Evolutionary conservation across 768 basidiomycete species (phyloP).

Genomic region (Trametes cingulata): DNA sequence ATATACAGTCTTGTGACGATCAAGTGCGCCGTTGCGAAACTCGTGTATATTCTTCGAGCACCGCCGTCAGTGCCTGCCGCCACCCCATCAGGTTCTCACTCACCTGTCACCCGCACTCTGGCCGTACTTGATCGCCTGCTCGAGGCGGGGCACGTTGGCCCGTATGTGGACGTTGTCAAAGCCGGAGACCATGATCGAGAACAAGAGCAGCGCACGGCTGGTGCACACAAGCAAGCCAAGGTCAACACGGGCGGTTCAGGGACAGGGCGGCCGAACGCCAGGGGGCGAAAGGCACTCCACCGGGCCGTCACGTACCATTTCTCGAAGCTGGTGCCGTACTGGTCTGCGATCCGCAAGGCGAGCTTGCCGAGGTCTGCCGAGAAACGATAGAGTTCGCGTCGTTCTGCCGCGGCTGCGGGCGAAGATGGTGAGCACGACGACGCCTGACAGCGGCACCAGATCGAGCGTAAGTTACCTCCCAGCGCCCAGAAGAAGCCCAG

Average conservation of each 20-base stretch:
- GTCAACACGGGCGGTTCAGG: background rate
- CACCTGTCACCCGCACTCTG: conserved; percentile 69
- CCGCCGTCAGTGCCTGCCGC: background rate
- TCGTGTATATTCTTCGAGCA: conserved; percentile 55
- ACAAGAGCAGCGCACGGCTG: conserved; percentile 64
- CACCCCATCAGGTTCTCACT: conserved; percentile 2
- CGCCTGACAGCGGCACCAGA: background rate
- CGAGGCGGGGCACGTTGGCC: conserved; percentile 57
- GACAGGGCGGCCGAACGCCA: background rate
- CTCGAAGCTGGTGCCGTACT: conserved; percentile 60
- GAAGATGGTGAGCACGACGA: background rate
- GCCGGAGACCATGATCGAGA: conserved; percentile 62
- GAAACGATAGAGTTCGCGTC: conserved; percentile 64
- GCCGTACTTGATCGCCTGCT: conserved; percentile 64
- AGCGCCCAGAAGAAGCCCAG: conserved; percentile 75
- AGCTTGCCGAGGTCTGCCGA: conserved; percentile 67
- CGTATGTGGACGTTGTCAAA: conserved; percentile 69
- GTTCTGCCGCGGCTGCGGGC: conserved; percentile 50
- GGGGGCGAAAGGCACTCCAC: background rate
- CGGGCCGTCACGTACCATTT: conserved; percentile 51
- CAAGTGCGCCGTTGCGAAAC: conserved; percentile 57
- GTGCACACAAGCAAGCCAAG: conserved; percentile 8
- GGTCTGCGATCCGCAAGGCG: conserved; percentile 66
- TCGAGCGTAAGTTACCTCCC: conserved; percentile 51
- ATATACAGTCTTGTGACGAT: conserved; percentile 57